These are phyloP conservation scores for Metschnikowia aberdeeniae DNA, from an alignment of 805 yeast species.

Conservation along the genomic window DNA sequence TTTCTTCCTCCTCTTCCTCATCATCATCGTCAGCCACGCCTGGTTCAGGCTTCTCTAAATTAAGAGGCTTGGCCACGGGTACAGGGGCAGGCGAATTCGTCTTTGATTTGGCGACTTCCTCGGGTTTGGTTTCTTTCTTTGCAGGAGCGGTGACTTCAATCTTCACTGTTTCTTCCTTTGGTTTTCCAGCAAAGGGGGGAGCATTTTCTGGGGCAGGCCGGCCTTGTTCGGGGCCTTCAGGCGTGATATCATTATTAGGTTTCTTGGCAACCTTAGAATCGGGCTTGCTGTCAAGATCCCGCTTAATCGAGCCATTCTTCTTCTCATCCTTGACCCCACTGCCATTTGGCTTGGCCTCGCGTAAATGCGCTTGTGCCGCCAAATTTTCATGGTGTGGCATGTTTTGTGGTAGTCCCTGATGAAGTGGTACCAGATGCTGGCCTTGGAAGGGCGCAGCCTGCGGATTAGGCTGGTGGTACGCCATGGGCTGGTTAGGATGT, in stretches of 20 bases:
- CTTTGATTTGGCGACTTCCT: neutral
- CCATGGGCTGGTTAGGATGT: constrained; percentile 9
- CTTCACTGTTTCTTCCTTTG: neutral
- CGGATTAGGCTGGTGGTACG: constrained; percentile 14
- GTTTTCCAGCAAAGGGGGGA: neutral
- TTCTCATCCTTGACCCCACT: constrained; percentile 4
- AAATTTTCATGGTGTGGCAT: constrained; percentile 7
- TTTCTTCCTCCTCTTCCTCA: constrained; percentile 26
- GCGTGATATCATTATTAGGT: constrained; percentile 14
- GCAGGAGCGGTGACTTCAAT: constrained; percentile 2
- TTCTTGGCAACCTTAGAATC: constrained; percentile 28
- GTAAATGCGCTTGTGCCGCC: constrained; percentile 4
- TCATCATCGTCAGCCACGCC: constrained; percentile 20
- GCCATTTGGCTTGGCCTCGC: constrained; percentile 1
- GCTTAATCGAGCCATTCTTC: constrained; percentile 23
- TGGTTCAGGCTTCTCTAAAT: constrained; percentile 5
- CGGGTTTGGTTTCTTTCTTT: neutral
- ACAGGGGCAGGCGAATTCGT: neutral
- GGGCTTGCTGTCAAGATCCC: constrained; percentile 38
- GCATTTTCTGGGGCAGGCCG: constrained; percentile 6
- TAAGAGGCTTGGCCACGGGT: neutral
- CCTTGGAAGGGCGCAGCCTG: constrained; percentile 11
- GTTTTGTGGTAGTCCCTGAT: neutral
- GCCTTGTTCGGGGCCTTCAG: constrained; percentile 3
- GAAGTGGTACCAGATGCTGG: constrained; percentile 1